Conservation (phyloP, 2,329 filamentous ascomycete species). For the Domatiomyces globalis region DNA sequence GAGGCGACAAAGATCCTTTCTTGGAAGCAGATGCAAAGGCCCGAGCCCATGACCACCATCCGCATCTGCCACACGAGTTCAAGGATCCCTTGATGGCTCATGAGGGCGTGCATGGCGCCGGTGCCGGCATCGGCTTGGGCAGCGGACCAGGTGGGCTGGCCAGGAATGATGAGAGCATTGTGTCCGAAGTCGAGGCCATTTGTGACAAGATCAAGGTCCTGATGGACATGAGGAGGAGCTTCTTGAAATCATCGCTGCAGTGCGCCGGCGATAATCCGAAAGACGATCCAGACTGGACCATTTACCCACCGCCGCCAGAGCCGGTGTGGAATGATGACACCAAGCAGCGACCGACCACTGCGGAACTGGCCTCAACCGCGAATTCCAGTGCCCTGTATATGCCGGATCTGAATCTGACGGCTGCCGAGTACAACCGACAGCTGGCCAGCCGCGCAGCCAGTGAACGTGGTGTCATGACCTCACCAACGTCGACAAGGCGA, state of each 20-base stretch:
- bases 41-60: conserved; percentile 37
- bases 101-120: conserved; percentile 44
- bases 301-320: conserved; percentile 84
- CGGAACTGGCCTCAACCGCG: conserved; percentile 22
- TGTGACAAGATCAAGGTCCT: conserved; percentile 83
- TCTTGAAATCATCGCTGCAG: conserved; percentile 74
- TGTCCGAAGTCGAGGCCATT: conserved; percentile 69
- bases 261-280: conserved; percentile 73
- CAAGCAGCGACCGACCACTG: conserved; percentile 26
- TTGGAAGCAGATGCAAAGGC: conserved; percentile 36
- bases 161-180: conserved; percentile 63
- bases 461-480: not conserved
- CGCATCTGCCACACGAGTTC: conserved; percentile 39
- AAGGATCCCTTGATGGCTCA: conserved; percentile 39
- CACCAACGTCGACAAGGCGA: conserved; percentile 38
- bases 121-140: conserved; percentile 47
- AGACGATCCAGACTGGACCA: conserved; percentile 66
- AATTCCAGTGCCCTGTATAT: not conserved
- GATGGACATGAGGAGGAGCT: conserved; percentile 76
- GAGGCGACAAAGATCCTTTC: conserved; percentile 19
- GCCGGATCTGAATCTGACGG: not conserved
- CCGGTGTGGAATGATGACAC: conserved; percentile 53
- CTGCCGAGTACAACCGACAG: not conserved
- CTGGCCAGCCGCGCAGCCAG: not conserved
- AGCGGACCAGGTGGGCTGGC: conserved; percentile 50